A percentile compares a stretch with the other conserved stretches of the same genome.
These are phyloP conservation scores for Phytopythium helicoides DNA, from an alignment of 352 stramenopile species.

Conservation along the genomic window DNA sequence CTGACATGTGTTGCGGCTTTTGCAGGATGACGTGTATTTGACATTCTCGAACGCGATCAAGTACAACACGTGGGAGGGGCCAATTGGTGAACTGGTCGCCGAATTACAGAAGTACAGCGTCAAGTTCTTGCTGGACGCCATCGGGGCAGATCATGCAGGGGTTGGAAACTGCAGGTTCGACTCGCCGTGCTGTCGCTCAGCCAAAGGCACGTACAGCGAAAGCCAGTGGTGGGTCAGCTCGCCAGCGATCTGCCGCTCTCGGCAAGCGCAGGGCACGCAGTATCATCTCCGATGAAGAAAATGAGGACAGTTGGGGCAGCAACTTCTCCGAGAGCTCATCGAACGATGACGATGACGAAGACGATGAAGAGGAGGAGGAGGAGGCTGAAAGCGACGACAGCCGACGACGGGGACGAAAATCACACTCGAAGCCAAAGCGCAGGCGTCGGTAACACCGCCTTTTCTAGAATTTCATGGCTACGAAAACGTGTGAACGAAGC, in stretches of 20 bases:
- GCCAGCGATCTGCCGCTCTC: conserved; percentile 12
- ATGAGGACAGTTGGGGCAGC: conserved; percentile 48
- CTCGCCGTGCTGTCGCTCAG: conserved; percentile 6
- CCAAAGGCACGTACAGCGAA: conserved; percentile 35
- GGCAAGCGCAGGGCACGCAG: conserved; percentile 30
- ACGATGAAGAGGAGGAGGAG: conserved; percentile 37
- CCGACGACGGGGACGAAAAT: conserved; percentile 8
- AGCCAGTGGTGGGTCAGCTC: conserved; percentile 13
- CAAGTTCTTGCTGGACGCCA: conserved; percentile 73
- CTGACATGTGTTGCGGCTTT: not conserved
- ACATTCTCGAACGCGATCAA: conserved; percentile 80
- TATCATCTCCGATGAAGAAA: conserved; percentile 38
- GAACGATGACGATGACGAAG: conserved; percentile 61
- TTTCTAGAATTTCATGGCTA: not conserved
- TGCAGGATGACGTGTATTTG: conserved; percentile 64
- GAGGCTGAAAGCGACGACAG: conserved; percentile 24
- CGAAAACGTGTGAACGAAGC: no score
- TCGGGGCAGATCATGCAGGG: conserved; percentile 20
- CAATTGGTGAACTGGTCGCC: conserved; percentile 54
- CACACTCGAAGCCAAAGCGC: conserved; percentile 22
- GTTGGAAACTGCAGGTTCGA: conserved; percentile 6
- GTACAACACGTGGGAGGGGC: conserved; percentile 71
- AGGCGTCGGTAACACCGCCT: conserved; percentile 13
- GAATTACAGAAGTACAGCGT: conserved; percentile 70
- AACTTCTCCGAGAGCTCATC: conserved; percentile 41